phyloP scores from a whole-genome alignment of 495 filamentous ascomycete species.

The Annulohypoxylon stygium region DNA sequence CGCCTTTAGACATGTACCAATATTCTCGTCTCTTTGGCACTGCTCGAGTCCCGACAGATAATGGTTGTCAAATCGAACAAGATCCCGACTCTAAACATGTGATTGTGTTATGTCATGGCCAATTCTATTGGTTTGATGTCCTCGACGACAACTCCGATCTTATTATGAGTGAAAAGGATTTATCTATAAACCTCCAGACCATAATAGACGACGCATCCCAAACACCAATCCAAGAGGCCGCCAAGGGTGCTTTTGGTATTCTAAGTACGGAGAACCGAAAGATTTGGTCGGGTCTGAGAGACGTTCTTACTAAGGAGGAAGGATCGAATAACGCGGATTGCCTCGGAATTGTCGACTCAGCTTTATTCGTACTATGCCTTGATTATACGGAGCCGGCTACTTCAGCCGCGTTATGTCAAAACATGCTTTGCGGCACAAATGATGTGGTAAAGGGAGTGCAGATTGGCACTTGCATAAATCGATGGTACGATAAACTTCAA shows the following conservation, averaged over 20 bases:
- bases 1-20: slow-evolving; percentile 96
- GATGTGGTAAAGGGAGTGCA: slow-evolving; percentile 93
- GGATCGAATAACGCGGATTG: slow-evolving; percentile 96
- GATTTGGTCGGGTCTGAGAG: slow-evolving; percentile 90
- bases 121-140: slow-evolving; percentile 99
- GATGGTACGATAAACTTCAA: slow-evolving; percentile 99
- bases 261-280: slow-evolving; percentile 97
- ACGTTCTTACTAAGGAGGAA: slow-evolving; percentile 87
- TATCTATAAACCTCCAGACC: slow-evolving; percentile 90
- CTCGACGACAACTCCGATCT: slow-evolving; percentile 93
- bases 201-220: slow-evolving; percentile 91
- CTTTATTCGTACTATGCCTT: slow-evolving; percentile 90
- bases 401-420: slow-evolving; percentile 86
- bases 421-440: slow-evolving; percentile 97
- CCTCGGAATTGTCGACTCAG: slow-evolving; percentile 92
- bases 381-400: slow-evolving; percentile 89
- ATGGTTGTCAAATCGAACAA: slow-evolving; percentile 95
- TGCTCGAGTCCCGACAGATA: slow-evolving; percentile 92
- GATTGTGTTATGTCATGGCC: slow-evolving; percentile 93
- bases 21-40: slow-evolving; percentile 97
- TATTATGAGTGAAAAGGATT: slow-evolving; percentile 97
- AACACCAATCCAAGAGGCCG: slow-evolving; percentile 91
- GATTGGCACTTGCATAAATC: slow-evolving; percentile 96
- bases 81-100: slow-evolving; percentile 90
- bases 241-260: slow-evolving; percentile 92